Percentiles rank a stretch among this genome's conserved stretches.
Evolutionary conservation across 2,329 filamentous ascomycete genomes (phyloP).

Genomic region (Curvularia hawaiiensis): DNA sequence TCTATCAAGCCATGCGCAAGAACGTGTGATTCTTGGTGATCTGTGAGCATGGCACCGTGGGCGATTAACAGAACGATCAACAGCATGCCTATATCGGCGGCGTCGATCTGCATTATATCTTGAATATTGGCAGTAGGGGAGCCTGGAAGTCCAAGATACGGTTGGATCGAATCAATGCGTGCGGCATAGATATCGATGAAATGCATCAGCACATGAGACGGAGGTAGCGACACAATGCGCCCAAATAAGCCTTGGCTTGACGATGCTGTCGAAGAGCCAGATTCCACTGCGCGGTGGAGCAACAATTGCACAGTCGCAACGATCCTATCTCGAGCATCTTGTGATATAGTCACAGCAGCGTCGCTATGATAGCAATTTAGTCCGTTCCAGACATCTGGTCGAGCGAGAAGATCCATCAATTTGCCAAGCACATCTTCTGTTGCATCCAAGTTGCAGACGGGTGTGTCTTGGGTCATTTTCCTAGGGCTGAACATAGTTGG

Average conservation of each 20-base stretch:
- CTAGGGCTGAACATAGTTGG: background rate
- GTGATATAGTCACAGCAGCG: background rate
- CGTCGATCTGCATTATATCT: slow-evolving; percentile 8
- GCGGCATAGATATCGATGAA: slow-evolving; percentile 7
- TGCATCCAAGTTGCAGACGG: background rate
- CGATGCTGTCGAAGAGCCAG: background rate
- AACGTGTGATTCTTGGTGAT: slow-evolving; percentile 7
- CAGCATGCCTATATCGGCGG: slow-evolving; percentile 9
- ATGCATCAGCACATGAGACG: slow-evolving; percentile 11
- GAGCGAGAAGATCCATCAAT: slow-evolving; percentile 9
- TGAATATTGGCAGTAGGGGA: slow-evolving; percentile 5
- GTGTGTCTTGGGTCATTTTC: background rate
- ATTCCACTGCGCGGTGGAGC: slow-evolving; percentile 7
- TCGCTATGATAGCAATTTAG: background rate
- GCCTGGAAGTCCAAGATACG: slow-evolving; percentile 12
- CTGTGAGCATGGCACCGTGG: slow-evolving; percentile 13
- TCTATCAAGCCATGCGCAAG: slow-evolving; percentile 10
- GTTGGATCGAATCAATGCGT: slow-evolving; percentile 11
- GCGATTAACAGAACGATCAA: slow-evolving; percentile 9
- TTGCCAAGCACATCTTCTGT: slow-evolving; percentile 6
- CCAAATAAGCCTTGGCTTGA: slow-evolving; percentile 9
- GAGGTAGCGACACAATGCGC: slow-evolving; percentile 11
- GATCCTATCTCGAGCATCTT: slow-evolving; percentile 8
- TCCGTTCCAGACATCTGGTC: slow-evolving; percentile 5
- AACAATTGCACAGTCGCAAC: slow-evolving; percentile 11